These are phyloP conservation scores for Parietaria judaica DNA, from an alignment of 306 rosid species.

Conservation along the genomic window DNA sequence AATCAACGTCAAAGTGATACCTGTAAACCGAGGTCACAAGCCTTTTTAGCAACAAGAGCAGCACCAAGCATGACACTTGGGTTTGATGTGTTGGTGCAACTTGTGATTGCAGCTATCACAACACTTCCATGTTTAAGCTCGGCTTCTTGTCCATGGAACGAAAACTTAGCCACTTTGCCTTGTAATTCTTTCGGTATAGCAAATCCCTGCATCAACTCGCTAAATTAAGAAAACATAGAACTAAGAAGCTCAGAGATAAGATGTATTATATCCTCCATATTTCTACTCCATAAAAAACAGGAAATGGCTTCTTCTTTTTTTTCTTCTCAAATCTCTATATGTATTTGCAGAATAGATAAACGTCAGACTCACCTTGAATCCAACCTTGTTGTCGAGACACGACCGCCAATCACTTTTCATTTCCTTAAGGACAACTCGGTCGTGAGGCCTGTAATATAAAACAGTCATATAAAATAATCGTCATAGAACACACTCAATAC, in stretches of 20 bases:
- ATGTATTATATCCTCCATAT: too few relatives aligned
- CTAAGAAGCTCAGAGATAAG: background rate
- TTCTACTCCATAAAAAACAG: background rate
- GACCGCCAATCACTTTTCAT: slow-evolving; percentile 91
- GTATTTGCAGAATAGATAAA: background rate
- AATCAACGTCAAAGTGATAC: slow-evolving; percentile 24
- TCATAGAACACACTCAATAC: background rate
- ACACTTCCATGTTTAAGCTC: slow-evolving; percentile 86
- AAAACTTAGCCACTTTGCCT: slow-evolving; percentile 66
- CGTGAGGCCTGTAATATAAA: slow-evolving; percentile 63
- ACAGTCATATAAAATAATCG: slow-evolving; percentile 1
- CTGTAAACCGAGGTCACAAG: slow-evolving; percentile 76
- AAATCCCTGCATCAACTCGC: slow-evolving; percentile 51
- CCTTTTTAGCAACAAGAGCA: slow-evolving; percentile 90
- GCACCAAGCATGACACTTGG: slow-evolving; percentile 99
- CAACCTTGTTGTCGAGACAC: slow-evolving; percentile 91
- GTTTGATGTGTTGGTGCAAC: slow-evolving; percentile 94
- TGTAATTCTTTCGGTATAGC: slow-evolving; percentile 84
- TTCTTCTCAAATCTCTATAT: background rate
- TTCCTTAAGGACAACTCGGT: slow-evolving; percentile 74
- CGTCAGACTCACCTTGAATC: slow-evolving; percentile 62
- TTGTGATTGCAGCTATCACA: slow-evolving; percentile 94
- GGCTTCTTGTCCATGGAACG: slow-evolving; percentile 80
- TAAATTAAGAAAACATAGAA: slow-evolving; percentile 1
- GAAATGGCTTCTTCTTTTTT: background rate